Conservation (phyloP, 345 rosid species). For the Kernera saxatilis region DNA sequence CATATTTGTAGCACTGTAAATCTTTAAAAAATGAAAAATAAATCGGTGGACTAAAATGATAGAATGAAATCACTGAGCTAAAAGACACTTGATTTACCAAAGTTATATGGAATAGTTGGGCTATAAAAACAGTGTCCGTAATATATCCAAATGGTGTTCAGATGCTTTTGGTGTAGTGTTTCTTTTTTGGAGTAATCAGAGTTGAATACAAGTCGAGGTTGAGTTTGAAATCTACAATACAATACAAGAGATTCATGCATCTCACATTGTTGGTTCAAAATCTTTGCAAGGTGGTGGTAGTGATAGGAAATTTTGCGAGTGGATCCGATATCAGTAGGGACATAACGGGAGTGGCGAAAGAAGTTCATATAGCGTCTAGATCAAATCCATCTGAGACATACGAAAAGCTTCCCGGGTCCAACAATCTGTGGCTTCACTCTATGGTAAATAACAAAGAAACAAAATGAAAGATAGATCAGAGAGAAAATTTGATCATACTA, state of each 20-base stretch:
- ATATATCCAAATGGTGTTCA: background rate
- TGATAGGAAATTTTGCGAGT: constrained; percentile 68
- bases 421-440: constrained; percentile 72
- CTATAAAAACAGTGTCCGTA: too few relatives aligned
- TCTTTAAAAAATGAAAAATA: too few relatives aligned
- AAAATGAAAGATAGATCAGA: background rate
- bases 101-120: too few relatives aligned
- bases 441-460: constrained; percentile 39
- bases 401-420: constrained; percentile 39
- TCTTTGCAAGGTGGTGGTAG: constrained; percentile 48
- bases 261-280: background rate
- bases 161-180: background rate
- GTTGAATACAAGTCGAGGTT: too few relatives aligned
- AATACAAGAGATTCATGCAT: background rate
- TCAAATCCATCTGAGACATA: constrained; percentile 45
- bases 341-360: constrained; percentile 58
- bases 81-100: too few relatives aligned
- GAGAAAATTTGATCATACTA: background rate
- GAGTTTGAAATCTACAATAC: background rate
- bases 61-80: too few relatives aligned
- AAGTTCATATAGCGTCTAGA: constrained; percentile 70
- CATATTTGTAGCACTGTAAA: too few relatives aligned
- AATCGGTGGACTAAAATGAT: too few relatives aligned
- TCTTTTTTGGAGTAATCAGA: too few relatives aligned
- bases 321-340: constrained; percentile 71